Evolutionary conservation across 345 rosid genomes (phyloP).

Genomic region (Melaleuca quinquenervia): DNA sequence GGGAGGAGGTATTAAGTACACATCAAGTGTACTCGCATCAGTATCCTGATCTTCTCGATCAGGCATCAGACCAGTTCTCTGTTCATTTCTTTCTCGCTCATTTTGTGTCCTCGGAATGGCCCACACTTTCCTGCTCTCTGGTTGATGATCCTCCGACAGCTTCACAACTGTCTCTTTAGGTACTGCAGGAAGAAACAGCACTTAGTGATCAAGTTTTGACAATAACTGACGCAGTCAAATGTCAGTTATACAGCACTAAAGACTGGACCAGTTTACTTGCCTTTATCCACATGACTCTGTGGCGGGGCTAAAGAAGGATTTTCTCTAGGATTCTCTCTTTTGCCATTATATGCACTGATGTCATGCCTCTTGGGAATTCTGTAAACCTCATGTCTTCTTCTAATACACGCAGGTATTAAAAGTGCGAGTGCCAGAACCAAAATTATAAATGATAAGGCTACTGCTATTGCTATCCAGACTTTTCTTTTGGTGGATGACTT

Average conservation of each 20-base stretch:
- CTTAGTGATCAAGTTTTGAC: neutral
- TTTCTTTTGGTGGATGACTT: slow-evolving; percentile 39
- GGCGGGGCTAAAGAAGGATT: slow-evolving; percentile 25
- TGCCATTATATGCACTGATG: slow-evolving; percentile 59
- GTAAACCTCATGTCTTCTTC: slow-evolving; percentile 38
- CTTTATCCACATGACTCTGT: slow-evolving; percentile 50
- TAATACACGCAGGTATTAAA: slow-evolving; percentile 39
- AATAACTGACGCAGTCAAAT: neutral
- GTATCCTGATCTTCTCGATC: slow-evolving; percentile 46
- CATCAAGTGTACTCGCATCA: slow-evolving; percentile 36
- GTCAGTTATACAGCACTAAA: neutral
- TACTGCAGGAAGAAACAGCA: slow-evolving; percentile 25
- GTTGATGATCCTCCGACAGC: slow-evolving; percentile 22
- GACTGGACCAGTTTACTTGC: slow-evolving; percentile 17
- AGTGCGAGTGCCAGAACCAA: slow-evolving; percentile 41
- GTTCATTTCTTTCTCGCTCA: slow-evolving; percentile 30
- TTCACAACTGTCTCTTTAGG: slow-evolving; percentile 24
- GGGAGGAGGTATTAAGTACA: slow-evolving; percentile 30
- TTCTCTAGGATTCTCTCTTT: slow-evolving; percentile 45
- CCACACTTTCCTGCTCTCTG: slow-evolving; percentile 25
- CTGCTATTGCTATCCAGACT: slow-evolving; percentile 74
- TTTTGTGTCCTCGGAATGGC: slow-evolving; percentile 35
- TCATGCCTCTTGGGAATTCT: slow-evolving; percentile 50
- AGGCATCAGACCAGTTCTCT: slow-evolving; percentile 12
- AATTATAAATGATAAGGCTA: slow-evolving; percentile 39